phyloP scores from a whole-genome alignment of 768 basidiomycete genomes.

The Plicaturopsis crispa region DNA sequence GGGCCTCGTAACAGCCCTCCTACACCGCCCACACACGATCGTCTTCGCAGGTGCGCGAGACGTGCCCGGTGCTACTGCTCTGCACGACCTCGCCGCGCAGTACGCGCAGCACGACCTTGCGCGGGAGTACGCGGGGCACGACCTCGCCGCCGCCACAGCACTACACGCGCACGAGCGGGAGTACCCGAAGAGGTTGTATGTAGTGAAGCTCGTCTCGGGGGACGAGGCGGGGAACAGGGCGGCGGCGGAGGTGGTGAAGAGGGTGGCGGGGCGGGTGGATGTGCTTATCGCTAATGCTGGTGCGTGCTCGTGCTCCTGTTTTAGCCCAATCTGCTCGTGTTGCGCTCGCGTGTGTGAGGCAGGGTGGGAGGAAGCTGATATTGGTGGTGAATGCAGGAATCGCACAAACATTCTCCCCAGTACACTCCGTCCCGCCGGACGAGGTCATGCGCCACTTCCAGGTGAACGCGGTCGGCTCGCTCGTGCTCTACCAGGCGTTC shows the following conservation, averaged over 20 bases:
- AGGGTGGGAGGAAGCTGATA: background rate
- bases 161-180: no score
- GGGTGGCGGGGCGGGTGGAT: conserved; percentile 1
- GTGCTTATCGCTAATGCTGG: conserved; percentile 3
- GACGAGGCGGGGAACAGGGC: conserved; percentile 3
- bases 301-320: background rate
- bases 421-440: no score
- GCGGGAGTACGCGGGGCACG: no score
- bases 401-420: background rate
- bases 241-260: conserved; percentile 1
- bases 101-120: no score
- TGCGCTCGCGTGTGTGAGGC: background rate
- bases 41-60: conserved; percentile 5
- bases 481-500: conserved; percentile 4
- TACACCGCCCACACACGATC: background rate
- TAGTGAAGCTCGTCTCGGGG: conserved; percentile 1
- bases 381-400: background rate
- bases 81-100: background rate
- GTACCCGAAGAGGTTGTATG: conserved; percentile 1
- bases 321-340: background rate
- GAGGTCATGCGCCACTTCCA: no score
- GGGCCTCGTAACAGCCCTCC: background rate
- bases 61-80: background rate
- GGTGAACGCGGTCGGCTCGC: conserved; percentile 3
- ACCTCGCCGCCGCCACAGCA: no score